Evolutionary conservation across 2,329 filamentous ascomycete species (phyloP).

Genomic region (Penicillium sp.): DNA sequence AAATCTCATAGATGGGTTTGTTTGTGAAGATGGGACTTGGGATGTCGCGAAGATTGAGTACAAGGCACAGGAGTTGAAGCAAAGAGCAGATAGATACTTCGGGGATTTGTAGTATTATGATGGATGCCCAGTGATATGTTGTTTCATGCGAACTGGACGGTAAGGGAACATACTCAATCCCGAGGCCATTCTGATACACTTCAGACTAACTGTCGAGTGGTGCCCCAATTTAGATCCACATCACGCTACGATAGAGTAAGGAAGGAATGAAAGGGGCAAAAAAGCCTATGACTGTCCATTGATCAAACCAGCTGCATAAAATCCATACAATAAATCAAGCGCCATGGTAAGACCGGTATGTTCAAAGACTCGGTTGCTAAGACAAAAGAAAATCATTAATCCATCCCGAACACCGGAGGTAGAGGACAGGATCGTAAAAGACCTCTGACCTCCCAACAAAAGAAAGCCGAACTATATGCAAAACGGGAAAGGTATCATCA

Average conservation of each 20-base stretch:
- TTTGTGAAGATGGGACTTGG: slow-evolving; percentile 55
- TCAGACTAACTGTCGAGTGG: too few relatives aligned
- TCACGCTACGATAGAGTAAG: neutral
- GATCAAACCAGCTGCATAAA: slow-evolving; percentile 11
- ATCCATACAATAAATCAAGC: slow-evolving; percentile 22
- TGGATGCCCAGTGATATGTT: neutral
- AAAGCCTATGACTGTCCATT: slow-evolving; percentile 17
- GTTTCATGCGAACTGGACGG: too few relatives aligned
- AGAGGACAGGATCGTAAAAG: slow-evolving; percentile 33
- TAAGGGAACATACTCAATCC: too few relatives aligned
- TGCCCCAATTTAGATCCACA: neutral
- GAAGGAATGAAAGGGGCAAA: neutral
- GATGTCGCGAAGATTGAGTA: slow-evolving; percentile 21
- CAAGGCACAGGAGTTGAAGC: slow-evolving; percentile 22
- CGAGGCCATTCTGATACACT: too few relatives aligned
- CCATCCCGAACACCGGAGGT: slow-evolving; percentile 26
- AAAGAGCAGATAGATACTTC: slow-evolving; percentile 22
- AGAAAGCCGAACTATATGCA: slow-evolving; percentile 22
- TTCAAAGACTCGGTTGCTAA: slow-evolving; percentile 3
- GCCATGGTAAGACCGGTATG: slow-evolving; percentile 7
- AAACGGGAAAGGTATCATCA: slow-evolving; percentile 21
- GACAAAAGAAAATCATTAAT: slow-evolving; percentile 9
- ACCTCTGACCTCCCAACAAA: slow-evolving; percentile 16
- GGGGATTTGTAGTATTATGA: neutral
- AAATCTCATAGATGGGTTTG: slow-evolving; percentile 53